These are phyloP conservation scores for Russula abietina DNA, from an alignment of 768 basidiomycete species.

Conservation along the genomic window DNA sequence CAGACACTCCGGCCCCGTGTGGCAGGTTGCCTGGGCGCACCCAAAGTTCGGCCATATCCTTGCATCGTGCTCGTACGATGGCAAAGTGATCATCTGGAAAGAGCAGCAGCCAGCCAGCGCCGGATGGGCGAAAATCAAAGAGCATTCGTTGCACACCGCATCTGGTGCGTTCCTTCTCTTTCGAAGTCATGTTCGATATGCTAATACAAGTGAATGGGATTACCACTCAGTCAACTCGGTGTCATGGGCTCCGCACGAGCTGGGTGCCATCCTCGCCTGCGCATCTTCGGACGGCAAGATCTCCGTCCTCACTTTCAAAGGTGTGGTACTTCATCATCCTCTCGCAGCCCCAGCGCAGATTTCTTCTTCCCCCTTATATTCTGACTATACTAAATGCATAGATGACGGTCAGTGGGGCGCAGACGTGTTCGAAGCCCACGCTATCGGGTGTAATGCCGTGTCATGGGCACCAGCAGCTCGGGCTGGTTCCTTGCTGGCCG, in stretches of 20 bases:
- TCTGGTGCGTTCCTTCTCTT: slow-evolving; percentile 54
- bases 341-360: background rate
- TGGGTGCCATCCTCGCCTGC: slow-evolving; percentile 94
- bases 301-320: slow-evolving; percentile 95
- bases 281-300: slow-evolving; percentile 96
- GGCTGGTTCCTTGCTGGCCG: slow-evolving; percentile 76
- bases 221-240: slow-evolving; percentile 93
- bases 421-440: slow-evolving; percentile 91
- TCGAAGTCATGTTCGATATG: background rate
- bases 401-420: slow-evolving; percentile 97
- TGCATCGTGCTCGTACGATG: slow-evolving; percentile 97
- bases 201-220: no score
- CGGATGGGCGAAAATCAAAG: slow-evolving; percentile 91
- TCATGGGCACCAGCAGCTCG: slow-evolving; percentile 94
- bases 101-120: slow-evolving; percentile 53
- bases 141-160: slow-evolving; percentile 89
- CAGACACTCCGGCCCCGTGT: slow-evolving; percentile 95
- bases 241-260: slow-evolving; percentile 98
- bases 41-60: slow-evolving; percentile 96
- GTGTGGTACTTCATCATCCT: no score
- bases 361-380: background rate
- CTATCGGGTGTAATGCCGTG: slow-evolving; percentile 94
- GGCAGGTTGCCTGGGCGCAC: slow-evolving; percentile 98
- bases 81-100: slow-evolving; percentile 98
- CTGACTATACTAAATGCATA: slow-evolving; percentile 31